Evolutionary conservation across 1,139 yeast genomes (phyloP).

Genomic region (Casaregolazyma lundiana): DNA sequence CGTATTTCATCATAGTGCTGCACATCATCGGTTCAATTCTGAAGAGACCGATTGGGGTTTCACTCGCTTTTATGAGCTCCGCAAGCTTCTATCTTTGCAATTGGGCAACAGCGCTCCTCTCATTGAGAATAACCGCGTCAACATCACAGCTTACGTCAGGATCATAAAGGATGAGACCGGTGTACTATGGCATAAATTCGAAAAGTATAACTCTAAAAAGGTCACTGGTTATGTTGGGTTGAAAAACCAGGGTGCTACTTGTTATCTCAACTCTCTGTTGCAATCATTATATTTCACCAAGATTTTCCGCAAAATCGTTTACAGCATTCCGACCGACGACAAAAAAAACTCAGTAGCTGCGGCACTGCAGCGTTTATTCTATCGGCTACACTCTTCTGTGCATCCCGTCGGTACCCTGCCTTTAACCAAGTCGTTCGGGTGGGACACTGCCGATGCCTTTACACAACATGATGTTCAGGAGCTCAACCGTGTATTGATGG

Average conservation of each 20-base stretch:
- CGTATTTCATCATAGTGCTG: constrained; percentile 54
- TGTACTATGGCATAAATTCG: constrained; percentile 84
- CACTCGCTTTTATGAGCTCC: constrained; percentile 63
- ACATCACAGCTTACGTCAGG: constrained; percentile 72
- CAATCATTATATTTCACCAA: constrained; percentile 89
- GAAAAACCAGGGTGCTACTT: constrained; percentile 96
- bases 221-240: constrained; percentile 90
- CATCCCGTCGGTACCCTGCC: constrained; percentile 82
- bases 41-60: constrained; percentile 96
- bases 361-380: constrained; percentile 84
- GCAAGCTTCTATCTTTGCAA: constrained; percentile 39
- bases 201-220: constrained; percentile 80
- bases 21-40: constrained; percentile 72
- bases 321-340: constrained; percentile 79
- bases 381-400: constrained; percentile 64
- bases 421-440: constrained; percentile 88
- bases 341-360: constrained; percentile 59
- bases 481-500: constrained; percentile 92
- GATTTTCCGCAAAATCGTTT: constrained; percentile 76
- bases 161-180: constrained; percentile 88
- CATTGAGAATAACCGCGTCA: constrained; percentile 54
- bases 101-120: constrained; percentile 37
- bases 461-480: constrained; percentile 98
- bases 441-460: constrained; percentile 95
- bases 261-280: constrained; percentile 84